phyloP scores from a whole-genome alignment of 2,329 filamentous ascomycete species.

The Fusarium sp. region DNA sequence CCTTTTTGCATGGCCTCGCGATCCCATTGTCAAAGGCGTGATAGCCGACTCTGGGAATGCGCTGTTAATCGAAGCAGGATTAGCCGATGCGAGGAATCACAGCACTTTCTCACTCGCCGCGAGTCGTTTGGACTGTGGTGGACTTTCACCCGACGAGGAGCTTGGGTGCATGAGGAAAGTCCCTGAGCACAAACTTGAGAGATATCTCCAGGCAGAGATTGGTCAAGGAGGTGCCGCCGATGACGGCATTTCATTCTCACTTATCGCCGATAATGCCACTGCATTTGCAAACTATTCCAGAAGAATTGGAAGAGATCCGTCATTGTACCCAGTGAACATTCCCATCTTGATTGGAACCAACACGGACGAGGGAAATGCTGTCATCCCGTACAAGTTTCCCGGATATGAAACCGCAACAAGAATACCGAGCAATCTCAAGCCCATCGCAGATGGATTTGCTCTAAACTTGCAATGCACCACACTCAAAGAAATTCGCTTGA shows the following conservation, averaged over 20 bases:
- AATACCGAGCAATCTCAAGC: slow-evolving; percentile 18
- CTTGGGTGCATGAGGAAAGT: slow-evolving; percentile 30
- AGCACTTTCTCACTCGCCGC: slow-evolving; percentile 23
- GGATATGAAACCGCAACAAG: slow-evolving; percentile 25
- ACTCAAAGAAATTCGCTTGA: slow-evolving; percentile 22
- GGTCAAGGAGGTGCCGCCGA: slow-evolving; percentile 35
- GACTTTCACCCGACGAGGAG: not conserved
- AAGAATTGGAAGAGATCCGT: slow-evolving; percentile 1
- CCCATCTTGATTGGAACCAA: slow-evolving; percentile 39
- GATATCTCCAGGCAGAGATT: slow-evolving; percentile 31
- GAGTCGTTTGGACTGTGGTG: slow-evolving; percentile 11
- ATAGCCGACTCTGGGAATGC: slow-evolving; percentile 40
- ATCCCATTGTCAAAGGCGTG: slow-evolving; percentile 34
- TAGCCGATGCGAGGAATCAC: slow-evolving; percentile 23
- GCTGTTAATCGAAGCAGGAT: slow-evolving; percentile 17
- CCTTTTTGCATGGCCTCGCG: slow-evolving; percentile 32
- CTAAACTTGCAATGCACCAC: slow-evolving; percentile 36
- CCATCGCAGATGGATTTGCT: slow-evolving; percentile 15
- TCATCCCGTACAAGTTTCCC: slow-evolving; percentile 32
- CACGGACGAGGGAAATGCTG: slow-evolving; percentile 32
- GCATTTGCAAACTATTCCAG: slow-evolving; percentile 26
- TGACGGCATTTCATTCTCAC: slow-evolving; percentile 20
- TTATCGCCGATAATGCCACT: slow-evolving; percentile 28
- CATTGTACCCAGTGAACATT: not conserved
- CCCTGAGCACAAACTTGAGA: slow-evolving; percentile 12